Percentiles rank a stretch among this genome's conserved stretches.
Conservation (phyloP, 73 alveolate species). For the Stentor coeruleus region DNA sequence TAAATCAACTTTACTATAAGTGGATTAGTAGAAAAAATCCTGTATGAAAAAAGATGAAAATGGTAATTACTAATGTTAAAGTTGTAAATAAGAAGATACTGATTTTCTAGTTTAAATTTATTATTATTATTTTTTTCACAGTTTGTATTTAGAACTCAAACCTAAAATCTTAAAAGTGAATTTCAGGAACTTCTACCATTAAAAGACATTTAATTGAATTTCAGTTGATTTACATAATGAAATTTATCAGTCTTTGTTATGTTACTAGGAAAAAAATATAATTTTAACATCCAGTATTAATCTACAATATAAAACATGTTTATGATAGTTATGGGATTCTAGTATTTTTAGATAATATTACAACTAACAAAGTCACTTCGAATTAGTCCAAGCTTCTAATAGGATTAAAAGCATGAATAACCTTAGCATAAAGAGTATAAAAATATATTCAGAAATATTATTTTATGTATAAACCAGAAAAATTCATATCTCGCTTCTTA, state of each 20-base stretch:
- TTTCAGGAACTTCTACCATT: too few species aligned
- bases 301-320: not conserved
- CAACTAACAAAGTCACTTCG: not conserved
- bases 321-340: not conserved
- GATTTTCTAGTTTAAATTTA: too few species aligned
- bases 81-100: too few species aligned
- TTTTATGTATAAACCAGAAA: not conserved
- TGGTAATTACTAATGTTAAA: too few species aligned
- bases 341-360: not conserved
- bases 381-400: not conserved
- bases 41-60: too few species aligned
- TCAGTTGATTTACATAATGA: not conserved
- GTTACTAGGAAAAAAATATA: not conserved
- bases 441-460: not conserved
- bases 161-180: too few species aligned
- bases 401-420: not conserved
- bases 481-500: not conserved
- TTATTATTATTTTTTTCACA: too few species aligned
- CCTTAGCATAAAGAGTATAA: too few species aligned
- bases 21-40: too few species aligned
- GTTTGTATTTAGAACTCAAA: too few species aligned
- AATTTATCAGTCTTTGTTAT: not conserved
- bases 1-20: too few species aligned
- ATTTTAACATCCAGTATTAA: not conserved
- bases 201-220: too few species aligned